Evolutionary conservation across 148 eudicot species (phyloP), one percentile per base, ranked within the genome.

Genomic region (Salicornia ramosissima): DNA sequence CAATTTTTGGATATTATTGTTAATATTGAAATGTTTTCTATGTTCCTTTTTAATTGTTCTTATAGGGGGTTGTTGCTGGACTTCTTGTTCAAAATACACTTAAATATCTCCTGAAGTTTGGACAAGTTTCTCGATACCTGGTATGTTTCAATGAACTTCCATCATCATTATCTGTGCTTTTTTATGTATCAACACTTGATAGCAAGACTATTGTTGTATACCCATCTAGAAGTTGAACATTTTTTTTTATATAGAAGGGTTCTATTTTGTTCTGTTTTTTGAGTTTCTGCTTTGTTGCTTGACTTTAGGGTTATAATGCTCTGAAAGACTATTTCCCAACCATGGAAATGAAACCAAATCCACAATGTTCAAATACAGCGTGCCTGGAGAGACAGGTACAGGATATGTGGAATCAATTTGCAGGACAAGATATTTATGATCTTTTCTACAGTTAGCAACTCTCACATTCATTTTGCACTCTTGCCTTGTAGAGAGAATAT

Each of bases 51-150:
- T 10, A 56, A 39, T 63, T 79, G 60, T 65, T 74, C 64, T 66
- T 68, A 29, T 72, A 92, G 98, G 98, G 98, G 24, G 88, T 92
- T 82, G 98, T 92, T 81, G 98, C 98, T 75, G 98, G 98, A 58
- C 88, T 92, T 64, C 84, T 92, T 64, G 96, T 92, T 70, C 98
- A 92, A 70, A 92, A 90, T 71, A 88, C 98, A 19, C 91, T 92
- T 16, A 92, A 92, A 78, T 90, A 90, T 79, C 84, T 92, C 80
- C 84, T 92, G 53, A 79, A 86, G 71, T 92, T 92, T 76, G 98
- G 98, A 70, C 84, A 75, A 47, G 88, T 90, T 65, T 86, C 96
- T 26, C 88, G 88, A 16, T 92, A 92, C 79, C 72, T 92, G 98
- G 98, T 90, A 86, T 68, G 64, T 71, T 30, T 53, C 26, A 24